These are phyloP conservation scores for Aureobasidium sp. DNA, from an alignment of 2,329 filamentous ascomycete genomes.

Conservation along the genomic window DNA sequence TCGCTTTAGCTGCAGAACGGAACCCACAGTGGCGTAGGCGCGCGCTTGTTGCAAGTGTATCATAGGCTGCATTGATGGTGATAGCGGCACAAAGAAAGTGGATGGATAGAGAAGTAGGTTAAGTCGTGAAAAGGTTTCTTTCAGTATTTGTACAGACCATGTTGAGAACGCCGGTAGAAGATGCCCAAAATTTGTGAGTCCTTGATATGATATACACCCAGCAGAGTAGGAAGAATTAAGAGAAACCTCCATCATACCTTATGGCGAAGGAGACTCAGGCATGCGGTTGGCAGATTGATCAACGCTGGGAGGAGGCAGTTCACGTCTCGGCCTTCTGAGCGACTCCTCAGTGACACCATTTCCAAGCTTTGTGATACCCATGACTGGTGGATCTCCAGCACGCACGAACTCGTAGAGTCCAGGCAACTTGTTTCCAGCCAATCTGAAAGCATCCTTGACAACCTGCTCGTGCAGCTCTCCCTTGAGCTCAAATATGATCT, in stretches of 20 bases:
- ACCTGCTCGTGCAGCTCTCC: conserved; percentile 92
- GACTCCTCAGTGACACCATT: conserved; percentile 75
- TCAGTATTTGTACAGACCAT: neutral
- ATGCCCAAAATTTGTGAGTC: neutral
- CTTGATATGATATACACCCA: neutral
- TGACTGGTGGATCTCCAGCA: conserved; percentile 81
- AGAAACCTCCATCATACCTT: neutral
- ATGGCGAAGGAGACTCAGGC: conserved; percentile 8
- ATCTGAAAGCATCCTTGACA: conserved; percentile 82
- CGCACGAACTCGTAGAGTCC: conserved; percentile 93
- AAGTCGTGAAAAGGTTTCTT: neutral
- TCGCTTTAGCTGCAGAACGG: neutral
- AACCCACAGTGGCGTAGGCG: neutral
- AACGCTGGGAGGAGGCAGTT: conserved; percentile 40
- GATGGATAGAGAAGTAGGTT: neutral
- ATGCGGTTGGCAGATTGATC: conserved; percentile 13
- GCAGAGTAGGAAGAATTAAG: neutral
- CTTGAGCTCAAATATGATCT: conserved; percentile 86
- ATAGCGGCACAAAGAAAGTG: neutral
- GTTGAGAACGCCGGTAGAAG: neutral
- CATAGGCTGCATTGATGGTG: too few species aligned
- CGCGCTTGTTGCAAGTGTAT: neutral
- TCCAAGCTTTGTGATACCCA: conserved; percentile 84
- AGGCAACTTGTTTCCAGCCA: conserved; percentile 92
- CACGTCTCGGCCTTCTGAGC: conserved; percentile 70